Base-by-base conservation (phyloP, 768 basidiomycete genomes). In the Daedaleopsis nitida region DNA sequence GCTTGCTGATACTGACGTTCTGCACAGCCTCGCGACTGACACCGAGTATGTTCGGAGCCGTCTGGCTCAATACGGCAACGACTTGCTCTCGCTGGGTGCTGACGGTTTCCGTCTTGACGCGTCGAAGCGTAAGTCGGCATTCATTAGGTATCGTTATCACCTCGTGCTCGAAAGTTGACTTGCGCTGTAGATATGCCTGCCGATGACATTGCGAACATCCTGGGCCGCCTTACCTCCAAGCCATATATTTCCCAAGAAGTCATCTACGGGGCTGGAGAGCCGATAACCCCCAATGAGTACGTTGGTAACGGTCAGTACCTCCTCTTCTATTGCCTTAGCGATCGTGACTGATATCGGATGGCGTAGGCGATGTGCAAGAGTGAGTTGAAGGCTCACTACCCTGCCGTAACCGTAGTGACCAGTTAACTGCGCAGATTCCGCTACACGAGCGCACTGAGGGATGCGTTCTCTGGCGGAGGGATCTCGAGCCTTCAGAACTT, bases 231-330 rank as follows among this genome's bases (percentile, higher is more conserved):
- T 12, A 73, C 72, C 0, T 59, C 60, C 2, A 67, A 37, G 5
- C 80, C 81, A 0, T 89, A 88, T 66, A 81, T 89, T 44, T 86
- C 86, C 0, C 88, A 89, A 68, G 88, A 89, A 68, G 75, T 75
- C 24, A 70, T 77, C 37, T 79, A 58, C 49, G 86, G 75, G 34
- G 80, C 72, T 0, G 85, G 83, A 0, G 80, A 87, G 59, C 77
- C 83, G 0, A 70, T 80, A 14, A 80, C 81, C 48, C 87, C 87
- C 0, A 78, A 78, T 0, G 79, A 87, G 66, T 90, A 89, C 66
- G 74, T 74, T 7, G 69, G 68, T 0, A 87, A 80, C 60, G 86
- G 85, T 76, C 35, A 53, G 72, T 53, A 51, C 13, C 9, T 24
- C 19, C 21, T 23, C 14, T 42, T 44, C 21, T 37, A 52, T 8